Percentiles rank a stretch among this genome's conserved stretches.
Evolutionary conservation across 2,329 filamentous ascomycete species (phyloP).

Genomic region (Fusarium sp.): DNA sequence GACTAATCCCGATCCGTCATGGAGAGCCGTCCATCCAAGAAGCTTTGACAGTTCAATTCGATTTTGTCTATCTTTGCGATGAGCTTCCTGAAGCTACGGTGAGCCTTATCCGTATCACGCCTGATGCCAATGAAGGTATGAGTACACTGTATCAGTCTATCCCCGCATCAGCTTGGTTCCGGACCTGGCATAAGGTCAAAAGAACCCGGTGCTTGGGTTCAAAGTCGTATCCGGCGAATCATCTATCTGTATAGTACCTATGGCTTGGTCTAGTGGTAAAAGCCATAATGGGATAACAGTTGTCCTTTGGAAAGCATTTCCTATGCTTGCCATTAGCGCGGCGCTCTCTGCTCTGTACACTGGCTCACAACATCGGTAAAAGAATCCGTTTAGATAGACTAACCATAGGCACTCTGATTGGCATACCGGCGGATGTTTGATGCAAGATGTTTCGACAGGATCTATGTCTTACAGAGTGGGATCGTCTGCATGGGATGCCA

Average conservation of each 20-base stretch:
- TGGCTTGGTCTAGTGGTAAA: not conserved
- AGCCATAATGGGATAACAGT: not conserved
- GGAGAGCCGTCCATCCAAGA: not conserved
- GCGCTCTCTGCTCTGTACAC: not conserved
- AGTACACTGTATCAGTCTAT: not conserved
- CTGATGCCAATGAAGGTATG: not conserved
- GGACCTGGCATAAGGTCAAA: not conserved
- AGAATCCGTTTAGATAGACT: not conserved
- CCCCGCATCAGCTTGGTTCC: not conserved
- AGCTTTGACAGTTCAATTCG: not conserved
- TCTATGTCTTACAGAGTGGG: constrained; percentile 23
- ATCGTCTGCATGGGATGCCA: constrained; percentile 10
- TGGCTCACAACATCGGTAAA: not conserved
- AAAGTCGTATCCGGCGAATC: not conserved
- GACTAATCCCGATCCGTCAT: not conserved
- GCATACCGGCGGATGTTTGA: constrained; percentile 13
- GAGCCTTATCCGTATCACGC: not conserved
- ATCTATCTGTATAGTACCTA: not conserved
- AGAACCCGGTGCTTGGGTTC: not conserved
- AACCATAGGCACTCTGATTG: constrained; percentile 6
- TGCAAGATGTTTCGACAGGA: constrained; percentile 15
- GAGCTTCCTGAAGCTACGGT: not conserved
- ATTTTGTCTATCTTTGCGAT: not conserved
- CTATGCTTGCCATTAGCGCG: not conserved
- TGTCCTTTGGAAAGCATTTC: not conserved